Percentiles rank a stretch among this genome's conserved stretches.
phyloP scores from a whole-genome alignment of 2,329 filamentous ascomycete species.

The Aspergillus sp. region DNA sequence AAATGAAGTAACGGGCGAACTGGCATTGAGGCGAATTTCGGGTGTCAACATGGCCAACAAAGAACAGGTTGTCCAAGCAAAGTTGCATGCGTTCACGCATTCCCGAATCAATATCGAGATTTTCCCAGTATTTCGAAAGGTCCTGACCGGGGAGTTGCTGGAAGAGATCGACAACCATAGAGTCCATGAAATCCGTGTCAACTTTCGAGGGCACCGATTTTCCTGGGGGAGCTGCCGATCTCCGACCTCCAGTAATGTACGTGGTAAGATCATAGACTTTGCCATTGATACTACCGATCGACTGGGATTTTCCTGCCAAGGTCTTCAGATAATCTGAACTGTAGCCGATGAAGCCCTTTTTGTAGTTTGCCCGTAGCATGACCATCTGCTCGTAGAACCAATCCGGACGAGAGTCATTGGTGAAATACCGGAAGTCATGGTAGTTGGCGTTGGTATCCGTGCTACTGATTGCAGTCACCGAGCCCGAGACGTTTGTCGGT shows the following conservation, averaged over 20 bases:
- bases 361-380: slow-evolving; percentile 70
- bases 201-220: slow-evolving; percentile 43
- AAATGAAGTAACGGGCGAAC: slow-evolving; percentile 84
- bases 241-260: slow-evolving; percentile 73
- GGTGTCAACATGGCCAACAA: slow-evolving; percentile 86
- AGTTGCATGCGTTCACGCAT: slow-evolving; percentile 66
- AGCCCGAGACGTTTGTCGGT: slow-evolving; percentile 67
- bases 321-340: slow-evolving; percentile 70
- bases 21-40: slow-evolving; percentile 78
- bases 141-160: slow-evolving; percentile 70
- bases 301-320: slow-evolving; percentile 58
- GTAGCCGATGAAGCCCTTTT: slow-evolving; percentile 84
- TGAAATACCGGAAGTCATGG: slow-evolving; percentile 87
- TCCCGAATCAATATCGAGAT: slow-evolving; percentile 54
- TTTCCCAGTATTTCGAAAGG: slow-evolving; percentile 76
- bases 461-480: slow-evolving; percentile 59
- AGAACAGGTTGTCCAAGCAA: slow-evolving; percentile 93
- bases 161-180: slow-evolving; percentile 70
- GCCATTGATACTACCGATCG: slow-evolving; percentile 72
- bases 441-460: slow-evolving; percentile 72
- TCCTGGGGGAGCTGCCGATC: slow-evolving; percentile 54
- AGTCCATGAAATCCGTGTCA: slow-evolving; percentile 76
- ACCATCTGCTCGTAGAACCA: slow-evolving; percentile 92
- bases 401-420: slow-evolving; percentile 75
- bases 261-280: slow-evolving; percentile 85